Conservation (phyloP, 768 basidiomycete genomes). For the Mycena galericulata region DNA sequence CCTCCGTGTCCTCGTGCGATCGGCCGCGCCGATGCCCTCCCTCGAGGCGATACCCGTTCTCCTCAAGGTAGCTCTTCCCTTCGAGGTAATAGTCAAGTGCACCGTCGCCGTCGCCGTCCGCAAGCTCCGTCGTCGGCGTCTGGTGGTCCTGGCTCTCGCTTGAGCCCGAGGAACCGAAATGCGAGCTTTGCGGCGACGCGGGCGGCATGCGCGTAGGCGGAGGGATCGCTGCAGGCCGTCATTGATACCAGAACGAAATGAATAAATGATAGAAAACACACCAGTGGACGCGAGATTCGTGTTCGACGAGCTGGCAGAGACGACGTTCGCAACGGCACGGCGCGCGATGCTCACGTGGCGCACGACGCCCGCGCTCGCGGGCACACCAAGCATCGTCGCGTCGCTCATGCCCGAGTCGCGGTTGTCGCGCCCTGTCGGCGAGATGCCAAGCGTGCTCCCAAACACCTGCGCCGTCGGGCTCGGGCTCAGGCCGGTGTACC, state of each 20-base stretch:
- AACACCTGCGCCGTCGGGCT: constrained; percentile 17
- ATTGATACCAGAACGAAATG: constrained; percentile 1
- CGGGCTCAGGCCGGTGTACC: background rate
- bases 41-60: constrained; percentile 20
- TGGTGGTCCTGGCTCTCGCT: constrained; percentile 49
- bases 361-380: constrained; percentile 26
- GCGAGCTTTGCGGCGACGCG: constrained; percentile 63
- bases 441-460: background rate
- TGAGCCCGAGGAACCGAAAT: constrained; percentile 60
- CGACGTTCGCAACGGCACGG: constrained; percentile 64
- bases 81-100: constrained; percentile 30
- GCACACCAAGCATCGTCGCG: constrained; percentile 33
- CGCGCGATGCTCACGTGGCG: constrained; percentile 49
- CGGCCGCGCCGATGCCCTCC: background rate
- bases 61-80: constrained; percentile 30
- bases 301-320: constrained; percentile 40
- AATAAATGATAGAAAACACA: background rate
- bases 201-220: constrained; percentile 38
- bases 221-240: constrained; percentile 12
- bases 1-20: constrained; percentile 20
- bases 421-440: constrained; percentile 13
- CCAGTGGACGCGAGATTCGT: background rate
- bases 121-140: constrained; percentile 52
- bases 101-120: constrained; percentile 11
- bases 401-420: constrained; percentile 36